phyloP scores from a whole-genome alignment of 352 stramenopile species.

The Pythium angustatum region DNA sequence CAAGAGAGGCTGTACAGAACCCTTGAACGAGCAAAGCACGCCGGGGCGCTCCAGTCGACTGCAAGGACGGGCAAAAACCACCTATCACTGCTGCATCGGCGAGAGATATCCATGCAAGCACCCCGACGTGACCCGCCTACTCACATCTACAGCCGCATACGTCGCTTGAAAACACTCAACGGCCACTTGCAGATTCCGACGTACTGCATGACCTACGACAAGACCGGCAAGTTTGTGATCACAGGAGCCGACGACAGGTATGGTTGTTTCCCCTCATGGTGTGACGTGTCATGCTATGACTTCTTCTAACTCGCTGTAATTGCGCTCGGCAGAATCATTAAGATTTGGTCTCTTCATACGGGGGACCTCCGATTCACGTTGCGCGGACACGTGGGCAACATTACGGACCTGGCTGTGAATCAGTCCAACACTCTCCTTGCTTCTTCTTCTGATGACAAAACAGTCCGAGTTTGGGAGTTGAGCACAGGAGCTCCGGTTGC shows the following conservation, averaged over 20 bases:
- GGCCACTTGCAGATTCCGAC: conserved; percentile 93
- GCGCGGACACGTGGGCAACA: conserved; percentile 86
- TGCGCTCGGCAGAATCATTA: conserved; percentile 90
- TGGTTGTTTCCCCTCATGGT: background rate
- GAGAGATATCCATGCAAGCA: conserved; percentile 47
- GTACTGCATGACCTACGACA: conserved; percentile 97
- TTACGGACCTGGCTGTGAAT: conserved; percentile 90
- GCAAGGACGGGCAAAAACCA: conserved; percentile 61
- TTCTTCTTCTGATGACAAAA: conserved; percentile 89
- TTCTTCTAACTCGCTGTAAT: background rate
- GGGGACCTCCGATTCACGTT: conserved; percentile 82
- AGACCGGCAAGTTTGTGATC: conserved; percentile 94
- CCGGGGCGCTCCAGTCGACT: conserved; percentile 50
- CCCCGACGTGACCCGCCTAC: conserved; percentile 41
- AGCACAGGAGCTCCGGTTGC: conserved; percentile 79
- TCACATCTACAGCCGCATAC: conserved; percentile 79
- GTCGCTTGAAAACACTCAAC: conserved; percentile 87
- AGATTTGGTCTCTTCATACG: conserved; percentile 94
- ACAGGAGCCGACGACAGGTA: conserved; percentile 96
- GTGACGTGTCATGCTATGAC: too few species aligned
- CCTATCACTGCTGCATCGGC: conserved; percentile 45
- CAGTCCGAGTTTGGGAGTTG: conserved; percentile 87
- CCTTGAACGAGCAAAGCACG: conserved; percentile 40
- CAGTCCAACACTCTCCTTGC: conserved; percentile 76
- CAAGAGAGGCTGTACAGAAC: conserved; percentile 37